These are phyloP conservation scores for Phaffomyces opuntiae DNA, from an alignment of 805 yeast species.

Conservation along the genomic window DNA sequence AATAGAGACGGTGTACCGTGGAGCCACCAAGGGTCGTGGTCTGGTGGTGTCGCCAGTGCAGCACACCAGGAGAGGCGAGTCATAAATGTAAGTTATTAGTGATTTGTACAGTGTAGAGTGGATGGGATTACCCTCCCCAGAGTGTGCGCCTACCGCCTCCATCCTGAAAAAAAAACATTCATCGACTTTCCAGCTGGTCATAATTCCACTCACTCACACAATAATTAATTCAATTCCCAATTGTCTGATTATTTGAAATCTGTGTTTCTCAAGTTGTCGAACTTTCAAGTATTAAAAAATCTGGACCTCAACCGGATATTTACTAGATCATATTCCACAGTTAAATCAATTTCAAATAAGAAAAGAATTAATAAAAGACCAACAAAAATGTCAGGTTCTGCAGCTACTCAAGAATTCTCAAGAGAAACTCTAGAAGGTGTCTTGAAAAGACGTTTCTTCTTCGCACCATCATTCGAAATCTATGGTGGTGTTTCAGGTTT, in stretches of 20 bases:
- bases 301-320: neutral
- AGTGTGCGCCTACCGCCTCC: neutral
- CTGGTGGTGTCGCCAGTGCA: constrained; percentile 70
- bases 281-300: neutral
- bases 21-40: constrained; percentile 90
- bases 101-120: no score
- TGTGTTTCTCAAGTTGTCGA: neutral
- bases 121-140: neutral
- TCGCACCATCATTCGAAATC: constrained; percentile 94
- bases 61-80: constrained; percentile 16
- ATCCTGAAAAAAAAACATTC: neutral
- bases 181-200: no score
- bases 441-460: constrained; percentile 91
- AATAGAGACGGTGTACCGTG: constrained; percentile 81
- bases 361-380: constrained; percentile 4
- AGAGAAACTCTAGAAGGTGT: constrained; percentile 89
- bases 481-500: constrained; percentile 98
- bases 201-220: no score
- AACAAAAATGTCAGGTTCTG: constrained; percentile 18
- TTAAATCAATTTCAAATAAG: neutral
- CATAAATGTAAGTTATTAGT: no score
- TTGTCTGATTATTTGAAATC: no score
- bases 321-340: neutral
- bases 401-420: constrained; percentile 41
- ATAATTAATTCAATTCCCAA: no score